Conservation (phyloP, 2,329 filamentous ascomycete genomes). For the Aspergillus hortae region DNA sequence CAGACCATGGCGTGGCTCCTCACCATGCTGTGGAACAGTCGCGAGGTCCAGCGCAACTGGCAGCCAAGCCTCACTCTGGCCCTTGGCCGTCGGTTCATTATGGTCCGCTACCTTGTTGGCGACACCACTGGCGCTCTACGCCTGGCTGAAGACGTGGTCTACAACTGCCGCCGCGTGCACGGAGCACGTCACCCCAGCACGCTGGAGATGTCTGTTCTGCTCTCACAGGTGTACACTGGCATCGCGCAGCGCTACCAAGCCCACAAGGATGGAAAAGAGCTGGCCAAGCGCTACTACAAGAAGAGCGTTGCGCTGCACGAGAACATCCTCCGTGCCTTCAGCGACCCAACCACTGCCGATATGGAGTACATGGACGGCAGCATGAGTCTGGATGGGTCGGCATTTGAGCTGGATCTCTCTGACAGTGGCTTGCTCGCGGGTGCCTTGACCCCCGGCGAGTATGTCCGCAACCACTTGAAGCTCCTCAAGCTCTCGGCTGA, state of each 20-base stretch:
- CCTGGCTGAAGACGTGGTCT: conserved; percentile 53
- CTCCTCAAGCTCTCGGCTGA: conserved; percentile 40
- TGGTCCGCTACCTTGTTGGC: conserved; percentile 48
- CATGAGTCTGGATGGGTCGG: conserved; percentile 10
- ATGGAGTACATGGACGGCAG: conserved; percentile 12
- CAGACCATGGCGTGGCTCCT: conserved; percentile 42
- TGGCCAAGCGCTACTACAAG: conserved; percentile 39
- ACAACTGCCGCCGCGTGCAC: conserved; percentile 54
- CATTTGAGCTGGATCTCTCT: conserved; percentile 4
- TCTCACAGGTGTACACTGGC: conserved; percentile 50
- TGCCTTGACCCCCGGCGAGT: conserved; percentile 15
- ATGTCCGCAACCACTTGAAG: conserved; percentile 34
- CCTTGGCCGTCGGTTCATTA: conserved; percentile 50
- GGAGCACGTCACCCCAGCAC: conserved; percentile 46
- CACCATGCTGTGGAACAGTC: conserved; percentile 43
- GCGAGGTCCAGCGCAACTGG: conserved; percentile 40
- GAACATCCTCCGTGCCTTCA: conserved; percentile 34
- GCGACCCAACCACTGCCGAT: conserved; percentile 31
- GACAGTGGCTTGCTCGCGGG: background rate
- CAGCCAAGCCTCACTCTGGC: conserved; percentile 40
- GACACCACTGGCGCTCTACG: conserved; percentile 43
- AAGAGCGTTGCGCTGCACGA: conserved; percentile 37
- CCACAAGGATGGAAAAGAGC: conserved; percentile 27
- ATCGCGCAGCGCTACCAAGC: conserved; percentile 35
- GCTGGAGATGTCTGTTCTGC: conserved; percentile 47